These are phyloP conservation scores for Dalbergia oliveri DNA, from an alignment of 306 rosid genomes.

Conservation along the genomic window DNA sequence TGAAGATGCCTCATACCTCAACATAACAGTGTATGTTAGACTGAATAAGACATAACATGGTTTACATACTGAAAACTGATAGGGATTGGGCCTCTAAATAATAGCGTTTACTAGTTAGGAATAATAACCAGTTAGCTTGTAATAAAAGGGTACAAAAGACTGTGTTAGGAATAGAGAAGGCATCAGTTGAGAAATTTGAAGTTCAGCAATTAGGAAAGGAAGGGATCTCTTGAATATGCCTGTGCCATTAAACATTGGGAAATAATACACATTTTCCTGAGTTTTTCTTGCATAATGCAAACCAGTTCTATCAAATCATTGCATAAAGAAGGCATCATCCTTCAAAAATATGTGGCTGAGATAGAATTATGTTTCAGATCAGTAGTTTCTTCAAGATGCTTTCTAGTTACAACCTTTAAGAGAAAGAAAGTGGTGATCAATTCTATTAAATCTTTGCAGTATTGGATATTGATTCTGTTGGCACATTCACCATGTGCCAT, in stretches of 20 bases:
- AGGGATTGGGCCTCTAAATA: too few species aligned
- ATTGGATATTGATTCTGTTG: constrained; percentile 96
- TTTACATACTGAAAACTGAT: too few species aligned
- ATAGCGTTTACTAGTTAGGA: too few species aligned
- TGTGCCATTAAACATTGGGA: too few species aligned
- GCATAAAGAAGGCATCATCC: neutral
- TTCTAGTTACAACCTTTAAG: neutral
- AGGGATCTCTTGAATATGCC: too few species aligned
- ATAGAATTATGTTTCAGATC: constrained; percentile 16
- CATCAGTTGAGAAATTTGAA: too few species aligned
- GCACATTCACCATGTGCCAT: constrained; percentile 93
- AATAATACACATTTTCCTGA: too few species aligned
- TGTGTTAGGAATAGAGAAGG: too few species aligned
- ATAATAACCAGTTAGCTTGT: too few species aligned
- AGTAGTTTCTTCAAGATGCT: constrained; percentile 3
- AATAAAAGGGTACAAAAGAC: too few species aligned
- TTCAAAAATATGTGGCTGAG: neutral
- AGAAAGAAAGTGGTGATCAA: constrained; percentile 33
- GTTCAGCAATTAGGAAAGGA: too few species aligned
- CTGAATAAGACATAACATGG: neutral
- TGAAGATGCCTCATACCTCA: neutral
- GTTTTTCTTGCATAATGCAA: too few species aligned
- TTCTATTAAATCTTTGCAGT: constrained; percentile 61
- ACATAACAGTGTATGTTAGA: neutral
- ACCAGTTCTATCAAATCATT: neutral